Base-by-base conservation (phyloP, 352 stramenopile species). In the Aphanomyces cochlioides region DNA sequence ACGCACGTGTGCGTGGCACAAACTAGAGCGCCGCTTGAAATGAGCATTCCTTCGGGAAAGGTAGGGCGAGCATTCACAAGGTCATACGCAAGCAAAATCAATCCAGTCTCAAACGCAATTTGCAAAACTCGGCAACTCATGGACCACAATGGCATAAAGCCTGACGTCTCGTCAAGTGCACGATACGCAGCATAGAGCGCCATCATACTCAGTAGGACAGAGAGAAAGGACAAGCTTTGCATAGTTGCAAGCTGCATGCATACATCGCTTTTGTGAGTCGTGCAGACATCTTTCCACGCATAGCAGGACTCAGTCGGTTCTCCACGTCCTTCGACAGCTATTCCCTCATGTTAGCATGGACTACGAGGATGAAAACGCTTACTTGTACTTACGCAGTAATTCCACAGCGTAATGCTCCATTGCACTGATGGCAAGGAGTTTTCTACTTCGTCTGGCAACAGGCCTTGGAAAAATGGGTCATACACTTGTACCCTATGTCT, bases 201-300 rank as follows among this genome's bases (percentile, higher is more conserved):
- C 10, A 54, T 56, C 17, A 67, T 54, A 45, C 38, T 56, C 17
- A 67, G 39, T 19, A 50, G 4, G 40, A 67, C 41, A 6, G 59
- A 67, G 1, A 67, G 3, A 36, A 67, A 67, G 5, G 39, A 21
- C 19, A 67, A 40, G 19, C 41, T 67, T 40, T 67, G 59, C 19
- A 67, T 48, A 19, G 59, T 57, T n/a, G 39, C 41, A 19, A 67
- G 39, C 2, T n/a, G 39, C 5, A 45, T 50, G 59, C 59, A 67
- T 8, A 67, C 13, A 10, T 48, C 19, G 5, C 36, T 56, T 21
- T 38, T 41, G 45, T 67, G 59, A 10, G 13, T 39, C 17, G 59
- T 40, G 41, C 59, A 67, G 8, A 36, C 41, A 13, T 67, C 59
- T 36, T 67, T 67, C 59, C 59, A 67, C 8, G 37, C n/a, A 10